Base-by-base conservation (phyloP, 2,329 filamentous ascomycete species). In the Aspergillus udagawae region DNA sequence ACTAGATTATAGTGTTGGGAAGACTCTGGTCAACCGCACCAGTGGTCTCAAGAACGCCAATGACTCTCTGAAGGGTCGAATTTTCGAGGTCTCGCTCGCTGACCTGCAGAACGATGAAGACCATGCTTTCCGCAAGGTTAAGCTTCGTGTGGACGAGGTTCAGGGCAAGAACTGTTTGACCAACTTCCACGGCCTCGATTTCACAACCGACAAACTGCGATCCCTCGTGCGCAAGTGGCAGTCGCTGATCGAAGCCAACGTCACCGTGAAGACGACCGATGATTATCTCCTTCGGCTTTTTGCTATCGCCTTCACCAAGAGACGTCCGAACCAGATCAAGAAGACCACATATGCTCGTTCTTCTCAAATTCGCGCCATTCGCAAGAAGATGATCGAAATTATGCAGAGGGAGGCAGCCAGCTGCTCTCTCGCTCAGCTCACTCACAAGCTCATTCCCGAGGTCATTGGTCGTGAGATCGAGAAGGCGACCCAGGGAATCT, bases 101-200 rank as follows among this genome's bases (percentile, higher is more conserved):
- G 94, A 99, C 81, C 88, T 99, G 67, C 94, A 99, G 84, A 97
- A 97, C 84, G 94, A 99, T 79, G 94, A 99, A 86, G 94, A 97
- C 83, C 94, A 99, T 82, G 87, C 94, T 61, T 99, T 97, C 90
- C 93, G 94, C 83, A 99, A 99, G 87, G 86, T 99, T 79, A 96
- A 96, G 86, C 92, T 99, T 77, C 88, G 94, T 69, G 91, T 97
- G 73, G 94, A 99, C 77, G 94, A 99, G 83, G 88, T 99, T 65
- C 94, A 99, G 84, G 94, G 94, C 85, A 97, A 97, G 88, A 97
- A 96, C 89, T 97, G 94, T 85, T 83, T 99, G 81, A 97, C 94
- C 86, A 97, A 97, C 88, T 99, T 99, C 90, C 92, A 99, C 88
- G 94, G 94, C 72, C 88, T 99, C 79, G 94, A 99, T 84, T 97